Evolutionary conservation across 1,284 basidiomycete species (phyloP), one percentile per base, ranked within the genome.

Genomic region (Pseudozyma pruni): DNA sequence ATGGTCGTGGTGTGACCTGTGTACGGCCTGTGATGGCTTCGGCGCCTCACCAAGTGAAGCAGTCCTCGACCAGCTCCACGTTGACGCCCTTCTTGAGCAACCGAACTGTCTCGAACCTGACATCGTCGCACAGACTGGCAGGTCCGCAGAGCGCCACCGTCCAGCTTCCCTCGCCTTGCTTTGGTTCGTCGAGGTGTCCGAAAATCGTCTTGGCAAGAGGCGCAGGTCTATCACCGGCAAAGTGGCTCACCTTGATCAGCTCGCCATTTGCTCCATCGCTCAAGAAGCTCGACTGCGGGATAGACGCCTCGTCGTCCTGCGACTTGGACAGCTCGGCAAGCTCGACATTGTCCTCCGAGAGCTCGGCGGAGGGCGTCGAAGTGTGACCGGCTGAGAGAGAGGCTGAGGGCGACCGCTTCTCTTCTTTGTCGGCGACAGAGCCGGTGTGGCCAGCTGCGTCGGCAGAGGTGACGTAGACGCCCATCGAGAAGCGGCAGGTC

Each of bases 71-170:
- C 29, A 68, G 40, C 9, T 55, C 47, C 31, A 61, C 49, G 23
- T 68, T 29, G 20, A 48, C 17, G 7, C 64, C 58, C 17, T 34
- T 41, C 42, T 57, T 61, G 16, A 68, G 41, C 41, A 68, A 35
- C 1, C 39, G n/a, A 19, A 68, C 53, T 6, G 50, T 45, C 19
- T 68, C 58, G 17, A 33, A 53, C 16, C 64, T 32, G 14, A 68
- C 64, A n/a, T 52, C 53, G 41, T 68, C 64, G 58, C 64, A 68
- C 25, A 62, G 19, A 33, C 44, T 49, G 3, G 64, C 38, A 1
- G 64, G 64, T 4, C 64, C 64, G 43, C 64, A 68, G 4, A 54
- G 35, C 20, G 43, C 53, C 7, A 62, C 45, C 6, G 45, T 57
- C 41, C 53, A 14, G 33, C 59, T 29, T 7, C 27, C 47, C 22